Evolutionary conservation across 495 filamentous ascomycete species (phyloP).

Genomic region (Chaetomium cochliodes): DNA sequence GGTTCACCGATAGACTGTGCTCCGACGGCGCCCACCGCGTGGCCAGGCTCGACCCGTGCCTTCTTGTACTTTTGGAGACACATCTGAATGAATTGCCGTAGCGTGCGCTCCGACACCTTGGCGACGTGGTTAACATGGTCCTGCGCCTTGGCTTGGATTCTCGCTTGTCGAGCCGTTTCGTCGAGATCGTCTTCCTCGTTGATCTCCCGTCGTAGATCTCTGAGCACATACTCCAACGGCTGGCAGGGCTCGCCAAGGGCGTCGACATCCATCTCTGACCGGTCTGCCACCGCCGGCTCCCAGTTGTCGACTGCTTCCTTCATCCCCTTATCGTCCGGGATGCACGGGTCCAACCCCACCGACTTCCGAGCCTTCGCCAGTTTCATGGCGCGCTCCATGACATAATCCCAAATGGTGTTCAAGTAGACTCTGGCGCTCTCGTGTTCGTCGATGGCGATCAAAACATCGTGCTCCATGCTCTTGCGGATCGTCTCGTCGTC

Average conservation of each 20-base stretch:
- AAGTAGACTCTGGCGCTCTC: constrained; percentile 85
- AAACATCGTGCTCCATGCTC: constrained; percentile 32
- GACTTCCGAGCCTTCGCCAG: constrained; percentile 51
- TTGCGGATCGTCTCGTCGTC: constrained; percentile 61
- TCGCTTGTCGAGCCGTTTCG: constrained; percentile 5
- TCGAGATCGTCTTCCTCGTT: constrained; percentile 16
- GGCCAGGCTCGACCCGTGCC: constrained; percentile 87
- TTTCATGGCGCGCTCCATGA: constrained; percentile 49
- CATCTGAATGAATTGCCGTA: constrained; percentile 71
- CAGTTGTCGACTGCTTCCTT: constrained; percentile 23
- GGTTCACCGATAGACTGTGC: constrained; percentile 98
- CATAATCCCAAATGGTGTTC: constrained; percentile 67
- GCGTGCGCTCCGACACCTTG: constrained; percentile 72
- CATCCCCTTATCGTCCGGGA: constrained; percentile 26
- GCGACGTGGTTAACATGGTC: constrained; percentile 63
- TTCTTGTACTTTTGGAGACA: constrained; percentile 88
- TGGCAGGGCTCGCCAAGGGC: neutral
- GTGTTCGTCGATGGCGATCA: constrained; percentile 66
- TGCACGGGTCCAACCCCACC: constrained; percentile 41
- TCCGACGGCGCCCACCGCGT: constrained; percentile 95
- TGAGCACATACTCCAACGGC: constrained; percentile 15
- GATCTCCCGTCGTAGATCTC: constrained; percentile 10
- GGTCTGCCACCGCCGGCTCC: constrained; percentile 18
- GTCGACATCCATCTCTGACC: constrained; percentile 18
- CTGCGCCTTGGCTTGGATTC: constrained; percentile 19